These are phyloP conservation scores for Colletotrichum sp. DNA, from an alignment of 2,329 filamentous ascomycete species.

Conservation along the genomic window DNA sequence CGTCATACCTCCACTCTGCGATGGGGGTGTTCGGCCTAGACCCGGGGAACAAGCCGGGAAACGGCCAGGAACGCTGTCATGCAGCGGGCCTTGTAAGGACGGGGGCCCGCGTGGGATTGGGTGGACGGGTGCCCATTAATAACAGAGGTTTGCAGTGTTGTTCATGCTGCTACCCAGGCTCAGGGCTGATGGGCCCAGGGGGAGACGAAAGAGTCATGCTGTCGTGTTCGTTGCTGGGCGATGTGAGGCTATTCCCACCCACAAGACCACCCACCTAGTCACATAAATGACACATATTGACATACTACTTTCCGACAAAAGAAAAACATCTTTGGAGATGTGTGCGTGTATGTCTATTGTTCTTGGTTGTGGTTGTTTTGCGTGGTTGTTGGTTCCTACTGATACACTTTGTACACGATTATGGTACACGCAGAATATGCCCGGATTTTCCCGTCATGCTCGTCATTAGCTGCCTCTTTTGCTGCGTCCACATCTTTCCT, in stretches of 20 bases:
- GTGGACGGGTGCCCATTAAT: neutral
- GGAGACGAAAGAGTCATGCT: neutral
- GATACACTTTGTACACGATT: slow-evolving; percentile 21
- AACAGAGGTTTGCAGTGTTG: neutral
- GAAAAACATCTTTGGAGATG: neutral
- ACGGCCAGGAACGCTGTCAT: slow-evolving; percentile 12
- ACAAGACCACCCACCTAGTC: neutral
- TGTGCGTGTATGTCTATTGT: slow-evolving; percentile 10
- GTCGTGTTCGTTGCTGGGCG: neutral
- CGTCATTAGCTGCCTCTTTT: slow-evolving; percentile 10
- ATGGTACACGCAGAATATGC: slow-evolving; percentile 18
- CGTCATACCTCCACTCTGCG: neutral
- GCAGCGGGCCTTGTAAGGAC: neutral
- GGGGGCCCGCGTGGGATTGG: neutral
- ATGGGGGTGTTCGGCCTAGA: neutral
- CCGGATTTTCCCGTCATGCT: slow-evolving; percentile 12
- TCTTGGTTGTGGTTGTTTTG: neutral
- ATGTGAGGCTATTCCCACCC: neutral
- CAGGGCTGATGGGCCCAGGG: neutral
- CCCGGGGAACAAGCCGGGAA: slow-evolving; percentile 4
- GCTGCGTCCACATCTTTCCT: neutral
- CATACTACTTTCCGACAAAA: neutral
- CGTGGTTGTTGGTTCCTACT: neutral
- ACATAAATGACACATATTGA: neutral
- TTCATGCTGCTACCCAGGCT: neutral